A percentile compares a stretch with the other conserved stretches of the same genome.
These are phyloP conservation scores for Suhomyces taliae DNA, from an alignment of 1,139 yeast species.

Conservation along the genomic window DNA sequence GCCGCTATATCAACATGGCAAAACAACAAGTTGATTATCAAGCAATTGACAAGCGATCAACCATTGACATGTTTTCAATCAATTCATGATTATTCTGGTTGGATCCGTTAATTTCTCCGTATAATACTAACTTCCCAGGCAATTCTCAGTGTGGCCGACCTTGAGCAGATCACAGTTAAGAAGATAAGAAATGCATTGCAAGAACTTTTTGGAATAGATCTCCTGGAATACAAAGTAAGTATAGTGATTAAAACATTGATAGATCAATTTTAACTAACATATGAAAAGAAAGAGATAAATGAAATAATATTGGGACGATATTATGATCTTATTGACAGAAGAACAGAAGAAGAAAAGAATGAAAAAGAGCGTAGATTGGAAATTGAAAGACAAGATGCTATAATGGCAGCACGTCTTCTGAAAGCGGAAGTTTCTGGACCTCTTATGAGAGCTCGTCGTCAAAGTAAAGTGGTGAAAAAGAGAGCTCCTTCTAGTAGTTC, in stretches of 20 bases:
- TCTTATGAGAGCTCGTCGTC: slow-evolving; percentile 18
- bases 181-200: slow-evolving; percentile 69
- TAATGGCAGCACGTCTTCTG: slow-evolving; percentile 49
- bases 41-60: too few species aligned
- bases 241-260: neutral
- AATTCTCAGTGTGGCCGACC: slow-evolving; percentile 69
- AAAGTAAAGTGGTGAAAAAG: slow-evolving; percentile 2
- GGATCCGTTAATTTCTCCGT: too few species aligned
- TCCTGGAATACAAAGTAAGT: slow-evolving; percentile 50
- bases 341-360: slow-evolving; percentile 29
- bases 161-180: slow-evolving; percentile 71
- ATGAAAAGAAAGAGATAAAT: slow-evolving; percentile 51
- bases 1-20: too few species aligned
- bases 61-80: too few species aligned
- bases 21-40: too few species aligned
- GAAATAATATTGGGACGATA: slow-evolving; percentile 62
- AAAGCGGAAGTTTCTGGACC: slow-evolving; percentile 30
- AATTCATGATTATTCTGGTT: too few species aligned
- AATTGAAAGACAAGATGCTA: slow-evolving; percentile 41
- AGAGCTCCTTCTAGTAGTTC: neutral
- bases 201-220: slow-evolving; percentile 60
- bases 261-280: neutral
- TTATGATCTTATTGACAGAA: slow-evolving; percentile 43
- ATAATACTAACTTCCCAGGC: slow-evolving; percentile 49
- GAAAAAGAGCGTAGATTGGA: slow-evolving; percentile 31